Conservation (phyloP, 2,329 filamentous ascomycete genomes). For the Penicillium sp. region DNA sequence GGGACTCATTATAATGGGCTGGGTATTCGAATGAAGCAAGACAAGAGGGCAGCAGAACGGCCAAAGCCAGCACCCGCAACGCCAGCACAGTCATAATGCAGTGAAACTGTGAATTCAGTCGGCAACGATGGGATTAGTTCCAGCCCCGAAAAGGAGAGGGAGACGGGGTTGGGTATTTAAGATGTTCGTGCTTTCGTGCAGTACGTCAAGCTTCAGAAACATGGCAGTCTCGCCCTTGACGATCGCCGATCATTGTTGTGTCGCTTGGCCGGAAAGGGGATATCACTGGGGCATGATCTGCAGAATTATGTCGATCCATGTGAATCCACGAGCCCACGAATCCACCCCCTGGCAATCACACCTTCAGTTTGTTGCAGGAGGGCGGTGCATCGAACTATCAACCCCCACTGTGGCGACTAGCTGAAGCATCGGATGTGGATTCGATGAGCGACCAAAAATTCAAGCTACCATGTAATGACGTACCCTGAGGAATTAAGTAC, state of each 20-base stretch:
- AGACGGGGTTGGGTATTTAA: conserved; percentile 5
- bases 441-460: neutral
- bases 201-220: neutral
- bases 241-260: too few species aligned
- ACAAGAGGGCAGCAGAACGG: conserved; percentile 9
- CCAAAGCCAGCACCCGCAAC: conserved; percentile 7
- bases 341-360: too few species aligned
- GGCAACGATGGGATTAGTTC: neutral
- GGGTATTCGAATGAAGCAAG: conserved; percentile 1
- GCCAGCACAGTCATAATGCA: conserved; percentile 10
- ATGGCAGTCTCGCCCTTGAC: neutral
- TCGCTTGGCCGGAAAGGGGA: too few species aligned
- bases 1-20: conserved; percentile 3
- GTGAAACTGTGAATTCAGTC: neutral
- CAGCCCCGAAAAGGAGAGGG: neutral
- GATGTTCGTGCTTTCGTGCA: too few species aligned
- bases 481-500: too few species aligned
- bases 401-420: conserved; percentile 5
- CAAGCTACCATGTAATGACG: too few species aligned
- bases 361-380: neutral
- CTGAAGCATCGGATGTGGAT: neutral
- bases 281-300: too few species aligned
- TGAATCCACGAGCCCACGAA: too few species aligned
- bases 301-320: too few species aligned
- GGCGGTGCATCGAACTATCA: neutral